These are phyloP conservation scores for Candida adriatica DNA, from an alignment of 805 yeast species.

Conservation along the genomic window DNA sequence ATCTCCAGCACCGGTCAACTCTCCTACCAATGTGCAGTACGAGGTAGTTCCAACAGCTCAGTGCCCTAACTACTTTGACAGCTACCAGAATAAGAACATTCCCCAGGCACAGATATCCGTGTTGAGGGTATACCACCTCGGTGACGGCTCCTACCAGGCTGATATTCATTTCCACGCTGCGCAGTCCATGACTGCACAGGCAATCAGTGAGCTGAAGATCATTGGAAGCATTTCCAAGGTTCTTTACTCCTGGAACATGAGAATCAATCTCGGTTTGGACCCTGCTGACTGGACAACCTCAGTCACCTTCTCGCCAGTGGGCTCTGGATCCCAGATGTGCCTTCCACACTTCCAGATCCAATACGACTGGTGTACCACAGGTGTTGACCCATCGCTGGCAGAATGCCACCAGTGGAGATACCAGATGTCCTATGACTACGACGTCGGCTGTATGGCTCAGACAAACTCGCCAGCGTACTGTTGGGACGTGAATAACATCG, in stretches of 20 bases:
- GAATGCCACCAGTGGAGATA: constrained; percentile 18
- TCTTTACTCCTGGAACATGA: constrained; percentile 7
- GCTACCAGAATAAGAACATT: neutral
- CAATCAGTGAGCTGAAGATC: constrained; percentile 11
- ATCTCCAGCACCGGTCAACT: no score
- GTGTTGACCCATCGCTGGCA: constrained; percentile 13
- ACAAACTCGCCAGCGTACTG: constrained; percentile 17
- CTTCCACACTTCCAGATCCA: constrained; percentile 10
- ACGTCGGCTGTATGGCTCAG: constrained; percentile 18
- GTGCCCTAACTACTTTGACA: constrained; percentile 1
- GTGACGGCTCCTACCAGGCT: constrained; percentile 8
- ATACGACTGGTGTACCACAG: constrained; percentile 22
- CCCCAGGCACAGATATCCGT: constrained; percentile 11
- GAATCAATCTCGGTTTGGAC: constrained; percentile 3
- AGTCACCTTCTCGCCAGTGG: constrained; percentile 3
- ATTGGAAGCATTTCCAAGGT: constrained; percentile 5
- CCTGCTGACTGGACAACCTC: constrained; percentile 10
- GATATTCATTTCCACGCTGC: constrained; percentile 6
- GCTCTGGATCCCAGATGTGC: constrained; percentile 1
- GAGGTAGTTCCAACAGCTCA: no score
- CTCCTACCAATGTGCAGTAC: no score
- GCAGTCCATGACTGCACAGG: constrained; percentile 3
- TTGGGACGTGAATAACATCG: no score
- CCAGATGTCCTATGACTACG: constrained; percentile 18
- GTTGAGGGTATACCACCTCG: constrained; percentile 3